These are phyloP conservation scores for Arthroderma sp. DNA, from an alignment of 2,329 filamentous ascomycete species.

Conservation along the genomic window DNA sequence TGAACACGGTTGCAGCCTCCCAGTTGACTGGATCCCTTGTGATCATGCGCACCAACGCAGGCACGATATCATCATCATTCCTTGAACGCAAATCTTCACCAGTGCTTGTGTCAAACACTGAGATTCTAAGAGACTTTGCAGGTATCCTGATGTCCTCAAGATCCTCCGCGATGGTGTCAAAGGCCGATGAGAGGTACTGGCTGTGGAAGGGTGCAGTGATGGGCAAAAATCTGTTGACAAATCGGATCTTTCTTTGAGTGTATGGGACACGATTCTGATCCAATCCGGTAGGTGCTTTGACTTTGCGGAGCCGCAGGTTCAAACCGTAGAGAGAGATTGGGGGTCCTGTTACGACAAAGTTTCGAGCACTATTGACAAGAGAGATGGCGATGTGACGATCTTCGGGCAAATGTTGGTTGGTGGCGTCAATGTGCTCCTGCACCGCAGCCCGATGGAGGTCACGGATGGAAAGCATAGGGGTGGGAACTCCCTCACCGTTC, in stretches of 20 bases:
- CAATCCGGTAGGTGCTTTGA: slow-evolving; percentile 92
- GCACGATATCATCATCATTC: slow-evolving; percentile 66
- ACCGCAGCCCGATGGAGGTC: slow-evolving; percentile 79
- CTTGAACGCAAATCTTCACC: slow-evolving; percentile 68
- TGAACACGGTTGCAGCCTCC: slow-evolving; percentile 89
- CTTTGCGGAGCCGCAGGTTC: slow-evolving; percentile 86
- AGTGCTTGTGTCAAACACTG: slow-evolving; percentile 81
- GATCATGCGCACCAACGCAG: slow-evolving; percentile 78
- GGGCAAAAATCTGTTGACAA: slow-evolving; percentile 90
- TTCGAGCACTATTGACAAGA: slow-evolving; percentile 89
- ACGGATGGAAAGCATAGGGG: slow-evolving; percentile 94
- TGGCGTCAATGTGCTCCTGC: slow-evolving; percentile 91
- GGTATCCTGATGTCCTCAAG: slow-evolving; percentile 70
- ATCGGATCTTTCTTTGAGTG: slow-evolving; percentile 91
- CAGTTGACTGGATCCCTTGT: slow-evolving; percentile 89
- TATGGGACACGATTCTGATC: slow-evolving; percentile 91
- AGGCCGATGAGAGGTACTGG: slow-evolving; percentile 75
- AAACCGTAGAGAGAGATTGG: slow-evolving; percentile 93
- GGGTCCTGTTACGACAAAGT: slow-evolving; percentile 91
- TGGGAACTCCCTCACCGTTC: slow-evolving; percentile 86
- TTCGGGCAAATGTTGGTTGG: slow-evolving; percentile 86
- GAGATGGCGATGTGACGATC: slow-evolving; percentile 93
- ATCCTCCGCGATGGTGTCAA: slow-evolving; percentile 71
- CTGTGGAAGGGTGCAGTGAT: slow-evolving; percentile 99
- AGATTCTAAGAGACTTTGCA: slow-evolving; percentile 59